phyloP scores from a whole-genome alignment of 768 basidiomycete species.

The Strobilomyces echinocephalus region DNA sequence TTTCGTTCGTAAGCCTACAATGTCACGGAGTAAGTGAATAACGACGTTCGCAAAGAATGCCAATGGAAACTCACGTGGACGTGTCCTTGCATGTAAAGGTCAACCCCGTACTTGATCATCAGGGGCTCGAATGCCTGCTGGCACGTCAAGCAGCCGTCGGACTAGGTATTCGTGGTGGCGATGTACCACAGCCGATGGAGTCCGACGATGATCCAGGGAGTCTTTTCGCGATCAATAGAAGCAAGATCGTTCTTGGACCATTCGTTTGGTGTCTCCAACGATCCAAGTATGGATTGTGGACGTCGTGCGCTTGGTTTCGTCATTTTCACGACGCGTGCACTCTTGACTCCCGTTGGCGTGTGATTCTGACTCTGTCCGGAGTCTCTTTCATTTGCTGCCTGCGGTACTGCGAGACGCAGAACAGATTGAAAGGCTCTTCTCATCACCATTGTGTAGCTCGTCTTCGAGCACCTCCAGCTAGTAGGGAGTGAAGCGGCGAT shows the following conservation, averaged over 20 bases:
- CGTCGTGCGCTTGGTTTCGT: no score
- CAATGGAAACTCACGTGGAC: constrained; percentile 14
- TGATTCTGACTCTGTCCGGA: no score
- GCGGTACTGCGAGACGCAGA: no score
- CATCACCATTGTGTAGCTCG: no score
- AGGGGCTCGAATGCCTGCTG: constrained; percentile 27
- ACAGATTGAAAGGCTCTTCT: no score
- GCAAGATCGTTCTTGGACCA: constrained; percentile 27
- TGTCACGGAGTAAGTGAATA: not conserved
- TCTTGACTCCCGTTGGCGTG: no score
- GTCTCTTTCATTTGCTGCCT: no score
- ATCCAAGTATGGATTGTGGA: no score
- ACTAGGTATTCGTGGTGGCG: constrained; percentile 2
- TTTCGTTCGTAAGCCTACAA: constrained; percentile 21
- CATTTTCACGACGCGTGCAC: no score
- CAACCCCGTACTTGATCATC: constrained; percentile 11
- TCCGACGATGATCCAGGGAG: constrained; percentile 26
- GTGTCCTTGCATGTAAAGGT: constrained; percentile 28
- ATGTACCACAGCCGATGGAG: constrained; percentile 27
- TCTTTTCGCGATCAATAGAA: constrained; percentile 18
- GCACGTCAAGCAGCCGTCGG: constrained; percentile 13
- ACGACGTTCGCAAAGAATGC: not conserved
- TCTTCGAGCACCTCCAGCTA: no score
- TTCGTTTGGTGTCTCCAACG: not conserved
- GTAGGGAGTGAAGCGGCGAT: no score